Evolutionary conservation across 495 filamentous ascomycete species (phyloP).

Genomic region (Tuber umbilicatum): DNA sequence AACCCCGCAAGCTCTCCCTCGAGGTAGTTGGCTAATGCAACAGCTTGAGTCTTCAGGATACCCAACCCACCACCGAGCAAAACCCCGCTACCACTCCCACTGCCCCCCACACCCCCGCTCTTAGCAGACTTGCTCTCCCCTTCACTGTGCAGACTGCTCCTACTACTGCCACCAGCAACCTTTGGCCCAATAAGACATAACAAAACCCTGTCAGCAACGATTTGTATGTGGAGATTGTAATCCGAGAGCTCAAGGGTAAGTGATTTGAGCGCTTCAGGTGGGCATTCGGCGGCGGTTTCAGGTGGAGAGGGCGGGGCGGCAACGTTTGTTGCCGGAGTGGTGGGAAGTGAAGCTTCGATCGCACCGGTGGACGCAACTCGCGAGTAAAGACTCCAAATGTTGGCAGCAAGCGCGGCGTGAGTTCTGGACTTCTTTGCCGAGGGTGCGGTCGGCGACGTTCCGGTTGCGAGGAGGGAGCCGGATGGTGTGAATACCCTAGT

Average conservation of each 20-base stretch:
- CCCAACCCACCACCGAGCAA: slow-evolving; percentile 26
- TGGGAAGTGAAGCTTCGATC: slow-evolving; percentile 36
- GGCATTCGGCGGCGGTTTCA: neutral
- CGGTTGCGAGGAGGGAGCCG: slow-evolving; percentile 40
- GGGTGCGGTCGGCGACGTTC: slow-evolving; percentile 38
- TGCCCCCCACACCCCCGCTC: slow-evolving; percentile 15
- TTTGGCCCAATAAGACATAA: slow-evolving; percentile 42
- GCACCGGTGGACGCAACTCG: slow-evolving; percentile 31
- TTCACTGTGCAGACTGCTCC: slow-evolving; percentile 36
- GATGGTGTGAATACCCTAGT: slow-evolving; percentile 39
- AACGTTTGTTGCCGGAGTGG: neutral
- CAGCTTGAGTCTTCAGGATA: slow-evolving; percentile 42
- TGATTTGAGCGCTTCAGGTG: slow-evolving; percentile 25
- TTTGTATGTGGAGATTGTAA: slow-evolving; percentile 41
- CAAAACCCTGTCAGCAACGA: slow-evolving; percentile 39
- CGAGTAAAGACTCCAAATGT: slow-evolving; percentile 40
- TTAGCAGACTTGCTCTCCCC: slow-evolving; percentile 2
- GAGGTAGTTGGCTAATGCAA: slow-evolving; percentile 40
- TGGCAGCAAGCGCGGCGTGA: slow-evolving; percentile 41
- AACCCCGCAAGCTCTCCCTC: slow-evolving; percentile 42
- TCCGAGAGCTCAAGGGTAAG: slow-evolving; percentile 42
- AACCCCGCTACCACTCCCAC: slow-evolving; percentile 7
- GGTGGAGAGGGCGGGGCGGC: neutral
- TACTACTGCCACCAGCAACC: slow-evolving; percentile 17
- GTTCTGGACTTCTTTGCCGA: slow-evolving; percentile 41